Evolutionary conservation across 1,139 yeast species (phyloP).

Genomic region (Candida glucosophila): DNA sequence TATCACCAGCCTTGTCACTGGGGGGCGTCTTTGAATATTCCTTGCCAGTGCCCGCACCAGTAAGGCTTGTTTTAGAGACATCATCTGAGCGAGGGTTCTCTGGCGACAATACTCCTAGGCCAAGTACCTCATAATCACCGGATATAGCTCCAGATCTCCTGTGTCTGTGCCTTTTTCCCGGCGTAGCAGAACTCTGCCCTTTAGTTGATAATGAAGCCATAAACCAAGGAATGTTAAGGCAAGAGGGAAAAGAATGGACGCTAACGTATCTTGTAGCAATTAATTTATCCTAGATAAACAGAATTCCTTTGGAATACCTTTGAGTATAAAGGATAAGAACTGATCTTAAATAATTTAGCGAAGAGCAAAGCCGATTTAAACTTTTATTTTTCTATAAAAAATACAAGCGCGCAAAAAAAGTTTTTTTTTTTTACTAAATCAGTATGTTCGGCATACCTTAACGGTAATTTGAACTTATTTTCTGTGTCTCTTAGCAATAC

Average conservation of each 20-base stretch:
- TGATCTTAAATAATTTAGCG: too few relatives aligned
- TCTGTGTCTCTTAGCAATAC: slow-evolving; percentile 74
- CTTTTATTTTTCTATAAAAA: too few relatives aligned
- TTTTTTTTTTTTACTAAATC: background rate
- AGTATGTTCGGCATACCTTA: background rate
- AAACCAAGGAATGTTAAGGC: background rate
- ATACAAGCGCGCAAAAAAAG: too few relatives aligned
- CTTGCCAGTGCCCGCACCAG: slow-evolving; percentile 1
- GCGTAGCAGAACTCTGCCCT: slow-evolving; percentile 8
- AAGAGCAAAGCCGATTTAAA: too few relatives aligned
- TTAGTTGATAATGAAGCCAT: slow-evolving; percentile 10
- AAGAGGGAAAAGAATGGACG: slow-evolving; percentile 6
- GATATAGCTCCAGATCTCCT: slow-evolving; percentile 67
- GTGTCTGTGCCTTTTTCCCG: slow-evolving; percentile 46
- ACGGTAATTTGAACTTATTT: slow-evolving; percentile 9
- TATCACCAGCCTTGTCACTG: slow-evolving; percentile 6
- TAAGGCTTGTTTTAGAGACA: background rate
- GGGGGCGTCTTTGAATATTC: too few relatives aligned
- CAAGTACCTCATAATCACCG: slow-evolving; percentile 56
- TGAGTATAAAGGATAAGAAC: too few relatives aligned
- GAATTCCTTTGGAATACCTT: too few relatives aligned
- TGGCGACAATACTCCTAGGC: slow-evolving; percentile 30
- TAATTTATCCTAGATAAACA: too few relatives aligned
- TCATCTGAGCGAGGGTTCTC: slow-evolving; percentile 5
- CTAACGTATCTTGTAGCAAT: slow-evolving; percentile 6